These are phyloP conservation scores for Ogataea methanolica DNA, from an alignment of 805 yeast genomes.

Conservation along the genomic window DNA sequence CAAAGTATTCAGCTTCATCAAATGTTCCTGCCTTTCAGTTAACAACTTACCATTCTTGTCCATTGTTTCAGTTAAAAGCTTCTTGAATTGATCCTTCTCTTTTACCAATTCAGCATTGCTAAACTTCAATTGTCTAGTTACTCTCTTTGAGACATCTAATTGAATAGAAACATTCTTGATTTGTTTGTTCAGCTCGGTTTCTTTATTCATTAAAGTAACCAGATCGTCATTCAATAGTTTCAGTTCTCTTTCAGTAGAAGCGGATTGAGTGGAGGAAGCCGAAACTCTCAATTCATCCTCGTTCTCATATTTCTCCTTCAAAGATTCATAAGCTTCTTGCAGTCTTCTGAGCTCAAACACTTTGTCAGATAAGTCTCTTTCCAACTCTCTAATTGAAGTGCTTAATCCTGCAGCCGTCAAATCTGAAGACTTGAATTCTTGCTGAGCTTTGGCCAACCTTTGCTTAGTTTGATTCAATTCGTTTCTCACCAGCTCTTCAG, in stretches of 20 bases:
- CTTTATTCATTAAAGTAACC: conserved; percentile 51
- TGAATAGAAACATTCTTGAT: conserved; percentile 58
- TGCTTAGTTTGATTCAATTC: conserved; percentile 51
- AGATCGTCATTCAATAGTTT: conserved; percentile 50
- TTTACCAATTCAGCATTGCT: conserved; percentile 35
- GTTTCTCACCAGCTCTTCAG: conserved; percentile 47
- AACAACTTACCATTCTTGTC: conserved; percentile 38
- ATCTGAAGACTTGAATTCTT: conserved; percentile 53
- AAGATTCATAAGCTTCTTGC: conserved; percentile 41
- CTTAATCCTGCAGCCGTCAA: conserved; percentile 48
- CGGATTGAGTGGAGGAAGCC: conserved; percentile 24
- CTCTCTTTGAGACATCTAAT: conserved; percentile 49
- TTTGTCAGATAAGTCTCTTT: conserved; percentile 52
- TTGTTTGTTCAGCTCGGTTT: conserved; percentile 61
- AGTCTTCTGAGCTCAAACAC: conserved; percentile 49
- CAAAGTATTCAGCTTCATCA: conserved; percentile 40
- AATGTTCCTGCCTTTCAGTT: conserved; percentile 41
- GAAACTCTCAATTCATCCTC: conserved; percentile 34
- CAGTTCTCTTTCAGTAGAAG: conserved; percentile 44
- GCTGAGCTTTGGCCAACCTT: conserved; percentile 42
- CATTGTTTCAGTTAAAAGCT: conserved; percentile 36
- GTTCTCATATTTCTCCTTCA: conserved; percentile 48
- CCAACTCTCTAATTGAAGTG: conserved; percentile 45
- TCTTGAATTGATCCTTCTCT: conserved; percentile 39
- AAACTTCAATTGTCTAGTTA: conserved; percentile 35